Evolutionary conservation across 2,329 filamentous ascomycete species (phyloP), one percentile per base, ranked within the genome.

Genomic region (Ambrosiella beaveri): DNA sequence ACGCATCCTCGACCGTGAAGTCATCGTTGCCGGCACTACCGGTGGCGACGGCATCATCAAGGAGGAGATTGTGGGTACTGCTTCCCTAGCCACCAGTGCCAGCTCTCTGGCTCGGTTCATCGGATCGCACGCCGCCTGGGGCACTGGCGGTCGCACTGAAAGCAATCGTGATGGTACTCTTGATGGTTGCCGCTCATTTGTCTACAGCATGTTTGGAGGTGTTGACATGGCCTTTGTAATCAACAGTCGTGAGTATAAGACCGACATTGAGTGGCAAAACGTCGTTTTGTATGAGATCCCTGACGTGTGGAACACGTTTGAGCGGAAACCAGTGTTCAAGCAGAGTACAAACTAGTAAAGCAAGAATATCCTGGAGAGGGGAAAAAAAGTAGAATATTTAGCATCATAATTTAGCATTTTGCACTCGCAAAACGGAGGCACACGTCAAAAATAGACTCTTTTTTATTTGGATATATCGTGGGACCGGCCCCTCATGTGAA

Each of bases 41-140:
- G 62, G 62, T 13, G 62, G 61, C 19, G 59, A 62, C n/a, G 62
- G 62, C 1, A 57, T 62, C 1, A 61, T 63, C 7, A 63, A 62
- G 57, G 62, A 62, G 38, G 62, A 61, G 52, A 56, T 47, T 9
- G 19, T 52, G 7, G 61, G 54, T 0, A 53, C 50, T 3, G 62
- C 59, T 50, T 53, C 57, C 4, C 47, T 63, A 15, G 61, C 60
- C 7, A 54, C 60, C 1, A 62, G 54, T 40, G 62, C 62, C 27
- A 49, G 56, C 1, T 54, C 56, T 0, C 27, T 62, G 1, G 59
- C 59, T 13, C 40, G 40, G 17, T 63, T 63, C 49, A 59, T 62
- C 37, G 62, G 59, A 7, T 39, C 19, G 9, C 56, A 63, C 17
- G 59, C 62, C 6, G 62, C 58, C 0, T 41, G 50, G 13, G 54